Evolutionary conservation across 306 rosid genomes (phyloP).

Genomic region (Vigna trinervia): DNA sequence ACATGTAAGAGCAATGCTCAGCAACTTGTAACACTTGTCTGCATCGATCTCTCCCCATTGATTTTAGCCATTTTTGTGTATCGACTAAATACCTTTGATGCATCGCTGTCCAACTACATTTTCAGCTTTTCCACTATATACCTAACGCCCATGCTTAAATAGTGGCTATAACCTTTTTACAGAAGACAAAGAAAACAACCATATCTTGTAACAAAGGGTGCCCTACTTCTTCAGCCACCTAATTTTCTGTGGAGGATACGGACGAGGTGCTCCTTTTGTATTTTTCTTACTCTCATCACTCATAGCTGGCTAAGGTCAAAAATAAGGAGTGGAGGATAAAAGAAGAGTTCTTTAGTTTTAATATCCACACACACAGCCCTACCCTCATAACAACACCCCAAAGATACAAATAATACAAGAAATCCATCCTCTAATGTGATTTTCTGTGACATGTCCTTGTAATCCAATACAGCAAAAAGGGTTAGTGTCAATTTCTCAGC

Average conservation of each 20-base stretch:
- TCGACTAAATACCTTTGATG: slow-evolving; percentile 19
- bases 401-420: not conserved
- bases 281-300: slow-evolving; percentile 26
- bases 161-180: slow-evolving; percentile 29
- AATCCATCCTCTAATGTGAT: slow-evolving; percentile 22
- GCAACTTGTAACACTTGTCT: not conserved
- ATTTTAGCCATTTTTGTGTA: slow-evolving; percentile 8
- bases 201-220: slow-evolving; percentile 26
- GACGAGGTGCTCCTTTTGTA: slow-evolving; percentile 23
- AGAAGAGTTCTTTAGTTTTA: not conserved
- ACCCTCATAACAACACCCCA: not conserved
- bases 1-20: not conserved
- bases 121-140: slow-evolving; percentile 32
- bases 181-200: slow-evolving; percentile 35
- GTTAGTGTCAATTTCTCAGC: slow-evolving; percentile 38
- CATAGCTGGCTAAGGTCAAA: not conserved
- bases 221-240: slow-evolving; percentile 36
- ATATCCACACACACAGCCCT: not conserved
- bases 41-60: slow-evolving; percentile 2
- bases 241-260: not conserved
- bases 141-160: not conserved
- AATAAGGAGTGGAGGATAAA: slow-evolving; percentile 4
- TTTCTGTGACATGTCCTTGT: slow-evolving; percentile 14
- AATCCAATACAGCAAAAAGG: slow-evolving; percentile 20
- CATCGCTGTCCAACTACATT: slow-evolving; percentile 36